These are phyloP conservation scores for Monosporascus sp. DNA, from an alignment of 2,329 filamentous ascomycete species.

Conservation along the genomic window DNA sequence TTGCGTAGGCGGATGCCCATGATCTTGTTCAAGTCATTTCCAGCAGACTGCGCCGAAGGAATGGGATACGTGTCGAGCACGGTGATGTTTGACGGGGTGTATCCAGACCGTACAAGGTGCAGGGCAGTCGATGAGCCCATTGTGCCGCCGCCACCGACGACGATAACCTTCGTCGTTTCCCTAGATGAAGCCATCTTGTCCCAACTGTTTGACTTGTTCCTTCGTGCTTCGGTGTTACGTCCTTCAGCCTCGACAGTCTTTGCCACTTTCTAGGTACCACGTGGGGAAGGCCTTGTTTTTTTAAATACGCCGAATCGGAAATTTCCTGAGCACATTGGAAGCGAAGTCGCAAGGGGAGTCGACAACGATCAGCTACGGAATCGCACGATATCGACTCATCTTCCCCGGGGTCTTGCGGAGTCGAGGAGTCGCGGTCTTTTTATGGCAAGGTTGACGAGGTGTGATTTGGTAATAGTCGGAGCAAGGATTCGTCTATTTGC, in stretches of 20 bases:
- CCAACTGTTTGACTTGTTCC: not conserved
- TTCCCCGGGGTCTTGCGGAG: not conserved
- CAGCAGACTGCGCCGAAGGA: constrained; percentile 41
- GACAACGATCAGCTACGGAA: not conserved
- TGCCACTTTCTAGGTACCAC: too few species aligned
- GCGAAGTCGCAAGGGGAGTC: constrained; percentile 5
- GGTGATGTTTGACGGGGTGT: constrained; percentile 37
- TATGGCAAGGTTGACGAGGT: constrained; percentile 1
- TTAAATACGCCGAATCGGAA: constrained; percentile 2
- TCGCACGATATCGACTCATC: constrained; percentile 7
- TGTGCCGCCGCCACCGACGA: constrained; percentile 43
- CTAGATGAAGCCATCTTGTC: constrained; percentile 18
- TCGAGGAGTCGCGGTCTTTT: not conserved
- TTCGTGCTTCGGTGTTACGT: not conserved
- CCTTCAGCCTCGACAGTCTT: too few species aligned
- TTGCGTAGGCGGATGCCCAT: constrained; percentile 32
- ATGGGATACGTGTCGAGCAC: constrained; percentile 40
- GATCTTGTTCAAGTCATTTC: constrained; percentile 43
- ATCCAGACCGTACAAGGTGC: constrained; percentile 37
- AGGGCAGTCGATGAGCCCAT: constrained; percentile 41
- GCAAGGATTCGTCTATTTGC: constrained; percentile 4
- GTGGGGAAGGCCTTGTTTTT: not conserved
- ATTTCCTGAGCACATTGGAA: not conserved
- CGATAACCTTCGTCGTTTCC: constrained; percentile 25
- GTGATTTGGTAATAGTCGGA: constrained; percentile 7